Conservation (phyloP, 805 yeast species). For the Metschnikowia proteae region DNA sequence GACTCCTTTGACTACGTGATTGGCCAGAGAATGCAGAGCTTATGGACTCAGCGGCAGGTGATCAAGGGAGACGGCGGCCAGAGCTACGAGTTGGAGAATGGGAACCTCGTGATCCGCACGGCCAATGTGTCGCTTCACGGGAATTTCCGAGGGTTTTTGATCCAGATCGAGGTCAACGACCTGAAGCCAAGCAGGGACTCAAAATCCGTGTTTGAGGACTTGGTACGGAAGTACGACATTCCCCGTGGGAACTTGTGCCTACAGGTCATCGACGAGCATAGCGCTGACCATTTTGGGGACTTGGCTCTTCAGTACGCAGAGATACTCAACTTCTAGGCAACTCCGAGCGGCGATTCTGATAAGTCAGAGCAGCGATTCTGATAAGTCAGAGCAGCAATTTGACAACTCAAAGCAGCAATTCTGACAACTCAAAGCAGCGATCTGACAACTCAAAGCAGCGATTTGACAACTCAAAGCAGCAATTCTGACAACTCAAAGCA, state of each 20-base stretch:
- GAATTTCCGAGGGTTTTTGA: slow-evolving; percentile 62
- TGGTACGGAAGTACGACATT: slow-evolving; percentile 32
- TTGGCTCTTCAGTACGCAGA: slow-evolving; percentile 41
- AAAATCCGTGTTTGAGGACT: slow-evolving; percentile 22
- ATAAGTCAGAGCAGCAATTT: neutral
- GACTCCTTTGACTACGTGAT: slow-evolving; percentile 58
- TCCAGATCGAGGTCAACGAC: slow-evolving; percentile 48
- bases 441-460: no score
- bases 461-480: no score
- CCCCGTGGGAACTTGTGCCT: slow-evolving; percentile 38
- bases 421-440: no score
- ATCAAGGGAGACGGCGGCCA: slow-evolving; percentile 75
- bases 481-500: neutral
- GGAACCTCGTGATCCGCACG: slow-evolving; percentile 53
- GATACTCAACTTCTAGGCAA: slow-evolving; percentile 32
- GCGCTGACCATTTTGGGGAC: slow-evolving; percentile 35
- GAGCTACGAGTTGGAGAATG: slow-evolving; percentile 53
- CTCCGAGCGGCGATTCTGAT: no score
- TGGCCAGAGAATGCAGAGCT: slow-evolving; percentile 55
- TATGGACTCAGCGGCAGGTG: slow-evolving; percentile 68
- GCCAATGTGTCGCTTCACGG: slow-evolving; percentile 76
- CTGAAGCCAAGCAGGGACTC: slow-evolving; percentile 10
- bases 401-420: no score
- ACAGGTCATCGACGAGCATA: slow-evolving; percentile 25
- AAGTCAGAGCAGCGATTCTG: neutral